These are phyloP conservation scores for Phellopilus nigrolimitatus DNA, from an alignment of 1,284 basidiomycete species.

Conservation along the genomic window DNA sequence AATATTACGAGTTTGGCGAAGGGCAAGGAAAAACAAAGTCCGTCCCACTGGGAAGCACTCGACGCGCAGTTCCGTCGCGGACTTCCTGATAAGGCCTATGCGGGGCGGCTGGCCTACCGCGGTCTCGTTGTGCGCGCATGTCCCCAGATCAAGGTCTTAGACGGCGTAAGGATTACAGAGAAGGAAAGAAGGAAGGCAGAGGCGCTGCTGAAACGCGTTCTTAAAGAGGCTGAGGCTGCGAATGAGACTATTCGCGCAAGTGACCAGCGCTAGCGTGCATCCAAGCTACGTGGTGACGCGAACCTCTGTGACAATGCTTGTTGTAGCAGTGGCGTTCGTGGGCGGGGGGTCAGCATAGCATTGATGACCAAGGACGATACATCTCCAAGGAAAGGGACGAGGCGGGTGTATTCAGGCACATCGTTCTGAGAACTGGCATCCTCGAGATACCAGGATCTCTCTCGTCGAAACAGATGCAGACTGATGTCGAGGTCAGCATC, in stretches of 20 bases:
- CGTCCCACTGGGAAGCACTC: slow-evolving; percentile 60
- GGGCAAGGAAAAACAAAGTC: slow-evolving; percentile 31
- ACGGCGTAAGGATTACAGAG: slow-evolving; percentile 74
- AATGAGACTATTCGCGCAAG: slow-evolving; percentile 1
- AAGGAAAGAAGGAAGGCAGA: slow-evolving; percentile 82
- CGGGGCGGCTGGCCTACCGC: slow-evolving; percentile 81
- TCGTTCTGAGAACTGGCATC: no score
- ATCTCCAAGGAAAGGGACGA: no score
- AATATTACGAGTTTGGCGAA: background rate
- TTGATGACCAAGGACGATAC: no score
- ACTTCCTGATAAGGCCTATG: slow-evolving; percentile 82
- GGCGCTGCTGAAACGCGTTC: slow-evolving; percentile 57
- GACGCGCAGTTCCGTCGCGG: slow-evolving; percentile 85
- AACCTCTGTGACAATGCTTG: no score
- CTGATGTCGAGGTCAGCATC: no score
- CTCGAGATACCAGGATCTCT: no score
- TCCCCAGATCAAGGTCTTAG: slow-evolving; percentile 61
- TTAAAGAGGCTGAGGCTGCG: slow-evolving; percentile 9
- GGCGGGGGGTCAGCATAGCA: no score
- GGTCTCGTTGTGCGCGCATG: slow-evolving; percentile 80
- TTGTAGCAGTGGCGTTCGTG: no score
- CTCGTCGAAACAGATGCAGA: no score
- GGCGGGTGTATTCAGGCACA: no score
- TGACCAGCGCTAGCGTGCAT: slow-evolving; percentile 4
- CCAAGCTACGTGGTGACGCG: background rate